A percentile compares a stretch with the other conserved stretches of the same genome.
These are phyloP conservation scores for Pseudopyrenochaeta lycopersici DNA, from an alignment of 2,329 filamentous ascomycete species.

Conservation along the genomic window DNA sequence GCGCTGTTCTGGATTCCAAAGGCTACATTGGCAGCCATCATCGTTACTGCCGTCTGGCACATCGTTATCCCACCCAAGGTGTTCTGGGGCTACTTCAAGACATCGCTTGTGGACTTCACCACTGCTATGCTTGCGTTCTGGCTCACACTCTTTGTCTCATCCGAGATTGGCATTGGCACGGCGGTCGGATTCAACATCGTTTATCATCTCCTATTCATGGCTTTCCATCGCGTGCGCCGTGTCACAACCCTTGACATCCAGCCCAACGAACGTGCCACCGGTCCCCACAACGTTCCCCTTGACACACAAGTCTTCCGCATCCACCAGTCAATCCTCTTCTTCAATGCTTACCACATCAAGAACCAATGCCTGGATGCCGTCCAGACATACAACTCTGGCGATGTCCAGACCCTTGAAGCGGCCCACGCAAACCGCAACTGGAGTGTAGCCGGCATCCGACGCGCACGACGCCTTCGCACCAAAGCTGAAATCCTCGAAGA, in stretches of 20 bases:
- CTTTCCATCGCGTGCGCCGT: conserved; percentile 58
- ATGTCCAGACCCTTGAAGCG: conserved; percentile 49
- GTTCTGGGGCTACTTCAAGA: conserved; percentile 72
- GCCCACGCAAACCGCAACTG: conserved; percentile 58
- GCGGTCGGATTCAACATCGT: conserved; percentile 61
- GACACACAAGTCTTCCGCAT: conserved; percentile 67
- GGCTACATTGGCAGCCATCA: conserved; percentile 70
- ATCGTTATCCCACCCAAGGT: conserved; percentile 66
- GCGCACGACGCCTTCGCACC: conserved; percentile 57
- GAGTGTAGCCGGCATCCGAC: conserved; percentile 62
- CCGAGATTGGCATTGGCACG: conserved; percentile 67
- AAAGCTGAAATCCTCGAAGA: conserved; percentile 45
- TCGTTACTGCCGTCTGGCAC: conserved; percentile 71
- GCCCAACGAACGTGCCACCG: conserved; percentile 11
- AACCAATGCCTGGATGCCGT: conserved; percentile 60
- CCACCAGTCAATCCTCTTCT: conserved; percentile 67
- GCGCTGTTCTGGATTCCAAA: conserved; percentile 75
- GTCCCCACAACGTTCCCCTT: conserved; percentile 41
- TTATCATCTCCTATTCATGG: conserved; percentile 67
- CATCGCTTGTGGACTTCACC: conserved; percentile 71
- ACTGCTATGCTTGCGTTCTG: conserved; percentile 71
- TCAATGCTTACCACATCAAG: conserved; percentile 66
- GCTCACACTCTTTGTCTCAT: conserved; percentile 69
- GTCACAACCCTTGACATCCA: conserved; percentile 22
- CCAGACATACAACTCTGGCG: conserved; percentile 56